Base-by-base conservation (phyloP, 2,329 filamentous ascomycete species). In the Chaetomiaceae sp. region DNA sequence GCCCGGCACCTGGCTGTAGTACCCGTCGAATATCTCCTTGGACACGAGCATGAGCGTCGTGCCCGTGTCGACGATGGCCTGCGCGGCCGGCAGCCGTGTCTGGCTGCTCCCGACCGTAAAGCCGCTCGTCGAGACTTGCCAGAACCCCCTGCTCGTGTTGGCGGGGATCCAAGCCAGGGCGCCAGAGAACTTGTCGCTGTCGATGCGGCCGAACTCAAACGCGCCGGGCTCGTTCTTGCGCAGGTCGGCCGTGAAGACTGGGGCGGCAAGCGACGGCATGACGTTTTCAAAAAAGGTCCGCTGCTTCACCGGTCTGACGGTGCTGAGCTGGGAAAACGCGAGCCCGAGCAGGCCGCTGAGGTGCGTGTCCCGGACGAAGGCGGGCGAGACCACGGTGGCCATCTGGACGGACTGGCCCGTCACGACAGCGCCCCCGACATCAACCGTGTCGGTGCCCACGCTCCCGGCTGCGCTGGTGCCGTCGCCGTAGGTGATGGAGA, bases 211-310 rank as follows among this genome's bases (percentile, higher is more conserved):
- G 61, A 91, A 91, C 63, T 89, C 83, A 69, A 89, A 91, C 25
- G 78, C 75, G 40, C 86, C 86, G 2, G 73, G 70, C 14, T 73
- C 72, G 52, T 76, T 73, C 57, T 78, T 75, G 62, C 80, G 79
- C 39, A 92, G 73, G 54, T 85, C 77, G 20, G 83, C 85, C 0
- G 86, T 87, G 68, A 91, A 86, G 35, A 91, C 69, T 0, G 85
- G 85, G 66, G 79, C 68, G 21, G 79, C 75, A 20, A 89, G 77
- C 16, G 71, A 66, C n/a, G 66, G 56, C 66, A 79, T 77, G 58
- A 86, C 71, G 64, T 86, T 89, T 62, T 87, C 83, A 64, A 89
- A 87, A 66, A 88, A 89, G 10, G 85, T 89, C 68, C 82, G 83
- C 58, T 86, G 82, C 55, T 73, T 70, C 14, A 73, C 69, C 1